A percentile compares a stretch with the other conserved stretches of the same genome.
Conservation (phyloP, 192 early-diverging fungal species). For the Geranomyces variabilis region DNA sequence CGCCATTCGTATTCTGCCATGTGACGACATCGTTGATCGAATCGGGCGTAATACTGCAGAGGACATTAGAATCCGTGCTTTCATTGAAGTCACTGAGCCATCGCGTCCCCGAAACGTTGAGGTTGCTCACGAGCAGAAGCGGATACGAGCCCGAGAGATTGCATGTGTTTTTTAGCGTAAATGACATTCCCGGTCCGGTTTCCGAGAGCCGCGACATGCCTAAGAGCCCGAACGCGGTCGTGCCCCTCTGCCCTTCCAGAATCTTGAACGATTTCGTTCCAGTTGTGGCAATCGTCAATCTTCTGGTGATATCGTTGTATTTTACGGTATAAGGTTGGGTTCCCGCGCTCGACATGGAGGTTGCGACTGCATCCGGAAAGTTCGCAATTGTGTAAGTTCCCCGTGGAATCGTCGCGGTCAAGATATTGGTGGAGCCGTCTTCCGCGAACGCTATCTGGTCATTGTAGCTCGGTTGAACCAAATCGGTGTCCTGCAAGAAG, state of each 20-base stretch:
- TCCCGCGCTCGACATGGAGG: constrained; percentile 5
- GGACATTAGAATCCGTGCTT: background rate
- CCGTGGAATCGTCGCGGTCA: constrained; percentile 15
- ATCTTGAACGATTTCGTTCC: constrained; percentile 23
- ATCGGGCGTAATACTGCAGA: constrained; percentile 21
- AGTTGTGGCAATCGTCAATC: constrained; percentile 9
- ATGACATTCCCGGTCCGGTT: constrained; percentile 4
- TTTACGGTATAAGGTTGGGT: background rate
- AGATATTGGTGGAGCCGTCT: constrained; percentile 19
- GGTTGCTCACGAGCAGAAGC: constrained; percentile 13
- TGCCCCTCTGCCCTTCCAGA: constrained; percentile 4
- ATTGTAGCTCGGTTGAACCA: constrained; percentile 4
- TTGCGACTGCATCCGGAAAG: constrained; percentile 24
- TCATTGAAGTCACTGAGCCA: constrained; percentile 22
- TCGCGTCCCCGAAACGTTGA: background rate
- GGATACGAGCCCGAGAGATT: constrained; percentile 22
- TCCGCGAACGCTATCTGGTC: constrained; percentile 26
- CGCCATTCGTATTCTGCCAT: constrained; percentile 18
- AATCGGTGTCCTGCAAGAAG: constrained; percentile 28
- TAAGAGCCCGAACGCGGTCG: constrained; percentile 18
- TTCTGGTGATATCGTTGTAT: background rate
- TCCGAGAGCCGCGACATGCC: constrained; percentile 1
- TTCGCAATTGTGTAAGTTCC: constrained; percentile 24
- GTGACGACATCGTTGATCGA: constrained; percentile 16
- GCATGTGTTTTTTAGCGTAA: constrained; percentile 8